These are phyloP conservation scores for Gaeumannomyces sp. DNA, from an alignment of 2,329 filamentous ascomycete genomes.

Conservation along the genomic window DNA sequence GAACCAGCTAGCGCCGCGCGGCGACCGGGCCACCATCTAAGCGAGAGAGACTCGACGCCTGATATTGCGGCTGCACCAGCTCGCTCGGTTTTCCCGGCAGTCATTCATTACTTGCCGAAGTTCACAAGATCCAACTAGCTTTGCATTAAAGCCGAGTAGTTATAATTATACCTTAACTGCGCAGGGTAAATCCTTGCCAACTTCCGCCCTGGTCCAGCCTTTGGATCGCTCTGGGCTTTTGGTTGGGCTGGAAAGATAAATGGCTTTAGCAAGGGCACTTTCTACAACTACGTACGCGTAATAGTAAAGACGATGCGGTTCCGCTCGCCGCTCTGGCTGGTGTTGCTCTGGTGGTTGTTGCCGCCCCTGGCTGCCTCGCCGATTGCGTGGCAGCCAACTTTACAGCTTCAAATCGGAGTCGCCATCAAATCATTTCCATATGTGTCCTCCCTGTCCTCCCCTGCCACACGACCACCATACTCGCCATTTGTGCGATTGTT, in stretches of 20 bases:
- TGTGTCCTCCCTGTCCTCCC: constrained; percentile 31
- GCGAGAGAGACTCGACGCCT: too few species aligned
- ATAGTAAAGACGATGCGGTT: constrained; percentile 23
- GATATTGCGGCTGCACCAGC: too few species aligned
- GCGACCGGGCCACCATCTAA: too few species aligned
- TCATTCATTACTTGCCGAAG: too few species aligned
- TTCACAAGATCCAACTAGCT: too few species aligned
- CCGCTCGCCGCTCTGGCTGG: constrained; percentile 3
- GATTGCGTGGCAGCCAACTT: constrained; percentile 70
- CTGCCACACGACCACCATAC: constrained; percentile 14
- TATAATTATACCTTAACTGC: too few species aligned
- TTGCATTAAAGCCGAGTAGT: too few species aligned
- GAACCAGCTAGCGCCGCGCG: too few species aligned
- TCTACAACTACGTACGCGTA: constrained; percentile 23
- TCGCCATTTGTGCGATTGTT: not conserved
- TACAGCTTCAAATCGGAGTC: constrained; percentile 68
- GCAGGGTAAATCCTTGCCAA: too few species aligned
- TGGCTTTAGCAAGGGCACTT: constrained; percentile 53
- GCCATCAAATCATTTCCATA: constrained; percentile 68
- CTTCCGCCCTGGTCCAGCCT: too few species aligned
- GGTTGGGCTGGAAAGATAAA: constrained; percentile 48
- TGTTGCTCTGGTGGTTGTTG: constrained; percentile 16
- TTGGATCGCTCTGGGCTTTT: constrained; percentile 70
- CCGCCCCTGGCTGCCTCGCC: constrained; percentile 22
- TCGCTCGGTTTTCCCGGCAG: too few species aligned